These are phyloP conservation scores for Alternaria triticimaculans DNA, from an alignment of 2,329 filamentous ascomycete species.

Conservation along the genomic window DNA sequence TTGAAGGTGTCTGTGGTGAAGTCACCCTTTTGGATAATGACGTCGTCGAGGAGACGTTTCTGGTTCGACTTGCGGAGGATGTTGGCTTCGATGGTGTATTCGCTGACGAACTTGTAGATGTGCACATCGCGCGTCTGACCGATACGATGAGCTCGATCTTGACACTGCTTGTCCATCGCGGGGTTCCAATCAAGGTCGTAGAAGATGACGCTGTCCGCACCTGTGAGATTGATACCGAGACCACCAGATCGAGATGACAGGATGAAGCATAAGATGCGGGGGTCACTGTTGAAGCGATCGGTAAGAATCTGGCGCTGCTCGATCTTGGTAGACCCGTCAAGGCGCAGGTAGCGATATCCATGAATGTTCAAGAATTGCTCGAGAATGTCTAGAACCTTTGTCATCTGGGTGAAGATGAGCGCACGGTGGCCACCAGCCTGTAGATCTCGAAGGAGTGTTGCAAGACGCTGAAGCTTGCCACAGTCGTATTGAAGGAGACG, in stretches of 20 bases:
- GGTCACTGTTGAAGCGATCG: constrained; percentile 95
- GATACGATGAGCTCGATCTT: constrained; percentile 95
- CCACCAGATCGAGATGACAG: constrained; percentile 93
- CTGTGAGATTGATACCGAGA: constrained; percentile 93
- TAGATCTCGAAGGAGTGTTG: constrained; percentile 81
- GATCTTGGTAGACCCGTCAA: constrained; percentile 95
- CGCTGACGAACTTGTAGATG: constrained; percentile 75
- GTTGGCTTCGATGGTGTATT: constrained; percentile 91
- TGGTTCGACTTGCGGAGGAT: constrained; percentile 96
- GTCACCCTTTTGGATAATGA: constrained; percentile 96
- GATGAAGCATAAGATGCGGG: constrained; percentile 92
- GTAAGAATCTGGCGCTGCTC: constrained; percentile 95
- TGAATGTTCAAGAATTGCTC: constrained; percentile 99
- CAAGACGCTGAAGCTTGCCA: constrained; percentile 91
- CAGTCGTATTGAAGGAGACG: constrained; percentile 97
- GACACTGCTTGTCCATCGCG: constrained; percentile 99
- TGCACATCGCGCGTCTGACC: constrained; percentile 97
- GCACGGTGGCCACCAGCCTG: constrained; percentile 91
- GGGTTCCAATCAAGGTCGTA: constrained; percentile 99
- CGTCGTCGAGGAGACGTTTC: constrained; percentile 96
- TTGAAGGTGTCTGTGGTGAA: constrained; percentile 98
- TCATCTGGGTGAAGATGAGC: constrained; percentile 99
- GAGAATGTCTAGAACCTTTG: constrained; percentile 94
- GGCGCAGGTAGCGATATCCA: constrained; percentile 91
- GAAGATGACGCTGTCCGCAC: constrained; percentile 97